Evolutionary conservation across 176 grass and related monocot species (phyloP), one percentile per base, ranked within the genome.

Genomic region (Triticum urartu): DNA sequence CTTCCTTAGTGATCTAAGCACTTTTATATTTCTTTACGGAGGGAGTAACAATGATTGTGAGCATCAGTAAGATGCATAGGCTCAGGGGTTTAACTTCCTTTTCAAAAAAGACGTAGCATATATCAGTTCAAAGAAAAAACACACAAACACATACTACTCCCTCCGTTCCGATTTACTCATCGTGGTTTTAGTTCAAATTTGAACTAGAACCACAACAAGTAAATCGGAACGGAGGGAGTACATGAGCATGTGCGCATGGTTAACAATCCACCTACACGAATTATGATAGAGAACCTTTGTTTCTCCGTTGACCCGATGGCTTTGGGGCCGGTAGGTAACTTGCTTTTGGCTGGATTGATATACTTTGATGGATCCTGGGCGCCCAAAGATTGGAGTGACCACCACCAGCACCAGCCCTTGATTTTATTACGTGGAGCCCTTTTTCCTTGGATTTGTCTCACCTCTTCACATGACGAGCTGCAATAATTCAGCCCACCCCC

Each of bases 371-470:
- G 67, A 3, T 66, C 58, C 59, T 32, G 48, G 66, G 79, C 78
- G 40, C 54, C 77, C 54, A 75, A 73, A 59, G 56, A 72, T 24
- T 63, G 34, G 30, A 26, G 84, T 71, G 84, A 21, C 56, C 56
- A 59, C 56, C 15, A 20, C 63, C 30, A 8, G 5, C 39, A 39
- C 5, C 40, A 10, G 9, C 48, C 84, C 63, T 85, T 60, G 77
- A 75, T 91, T 88, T 90, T 87, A 91, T 87, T 70, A 72, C 66
- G 79, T 94, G 92, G 89, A 94, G 92, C 89, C 92, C 62, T 77
- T 88, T 88, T 88, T 17, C 7, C 87, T 87, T 78, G 45, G 89
- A 87, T 86, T 85, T 89, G 87, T 89, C 91, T 88, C 88, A 24
- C 85, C 35, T 84, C 42, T 43, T 74, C 83, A 84, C 86, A 89